Evolutionary conservation across 441 rosid species (phyloP).

Genomic region (Euphorbia schlechtendalii): DNA sequence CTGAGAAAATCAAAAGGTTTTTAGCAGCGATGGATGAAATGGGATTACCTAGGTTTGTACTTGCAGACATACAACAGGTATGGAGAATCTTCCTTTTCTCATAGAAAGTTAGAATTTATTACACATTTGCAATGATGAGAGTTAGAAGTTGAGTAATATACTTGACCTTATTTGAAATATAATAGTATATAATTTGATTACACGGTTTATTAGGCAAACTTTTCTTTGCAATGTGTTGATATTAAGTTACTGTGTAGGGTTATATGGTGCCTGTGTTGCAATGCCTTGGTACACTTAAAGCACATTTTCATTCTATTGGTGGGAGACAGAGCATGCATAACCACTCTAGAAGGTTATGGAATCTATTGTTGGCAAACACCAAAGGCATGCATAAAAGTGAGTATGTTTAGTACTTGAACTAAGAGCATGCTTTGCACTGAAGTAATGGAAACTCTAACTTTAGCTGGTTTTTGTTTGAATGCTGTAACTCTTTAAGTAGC

Average conservation of each 20-base stretch:
- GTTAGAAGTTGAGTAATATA: no score
- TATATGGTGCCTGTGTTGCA: constrained; percentile 66
- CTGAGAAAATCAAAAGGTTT: constrained; percentile 35
- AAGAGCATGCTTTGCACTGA: not conserved
- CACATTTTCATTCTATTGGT: constrained; percentile 35
- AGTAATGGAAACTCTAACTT: not conserved
- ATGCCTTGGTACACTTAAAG: constrained; percentile 63
- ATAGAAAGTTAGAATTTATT: no score
- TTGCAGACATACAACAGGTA: constrained; percentile 56
- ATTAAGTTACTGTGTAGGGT: constrained; percentile 47
- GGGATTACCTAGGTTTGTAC: constrained; percentile 49
- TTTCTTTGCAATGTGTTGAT: constrained; percentile 16
- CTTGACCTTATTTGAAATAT: no score
- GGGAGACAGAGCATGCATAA: constrained; percentile 34
- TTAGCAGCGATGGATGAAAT: constrained; percentile 46
- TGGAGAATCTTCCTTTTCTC: not conserved
- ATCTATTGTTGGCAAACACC: constrained; percentile 33
- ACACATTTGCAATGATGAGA: no score
- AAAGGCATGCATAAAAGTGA: constrained; percentile 12
- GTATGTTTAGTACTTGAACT: not conserved
- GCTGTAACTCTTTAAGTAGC: no score
- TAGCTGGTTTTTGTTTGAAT: not conserved
- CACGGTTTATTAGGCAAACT: not conserved
- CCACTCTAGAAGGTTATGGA: constrained; percentile 52
- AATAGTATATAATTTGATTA: no score